Evolutionary conservation across 306 rosid genomes (phyloP), one percentile per base, ranked within the genome.

Genomic region (Alnus glutinosa): DNA sequence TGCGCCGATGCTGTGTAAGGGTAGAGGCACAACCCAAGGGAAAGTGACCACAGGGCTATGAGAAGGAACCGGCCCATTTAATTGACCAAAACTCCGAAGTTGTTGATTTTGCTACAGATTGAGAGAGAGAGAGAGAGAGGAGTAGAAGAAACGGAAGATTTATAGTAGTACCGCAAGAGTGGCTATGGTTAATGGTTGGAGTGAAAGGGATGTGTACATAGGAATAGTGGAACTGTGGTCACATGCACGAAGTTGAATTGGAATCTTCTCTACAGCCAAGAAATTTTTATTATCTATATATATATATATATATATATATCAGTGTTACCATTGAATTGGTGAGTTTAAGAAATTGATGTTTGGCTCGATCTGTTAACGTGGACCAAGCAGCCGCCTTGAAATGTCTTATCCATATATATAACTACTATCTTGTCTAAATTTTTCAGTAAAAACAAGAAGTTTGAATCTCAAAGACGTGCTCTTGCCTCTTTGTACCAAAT

Each of bases 1-100:
- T 89, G 96, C 5, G 94, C 96, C 13, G 83, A 80, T 23, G 91
- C 61, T 67, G 89, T 83, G 73, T 66, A 39, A 70, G 87, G 79
- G 47, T 79, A 66, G 52, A 92, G 57, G 30, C 76, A 78, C 18
- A 87, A 64, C n/a, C 67, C 77, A n/a, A 87, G 74, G 75, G 69
- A 74, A 75, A 93, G 86, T 39, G 87, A 87, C 23, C 76, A 75
- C 13, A 86, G 18, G 28, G 87, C 59, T 6, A 78, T 7, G 51
- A 76, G 76, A 75, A 73, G 81, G 50, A 83, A 62, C 67, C 77
- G 83, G 84, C 83, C 83, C 98, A 93, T 91, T 76, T 70, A 49
- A 58, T 10, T 74, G 1, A 16, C 49, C 30, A 51, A 72, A 79
- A 19, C 14, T 4, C 51, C 51, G 48, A 19, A 3, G n/a, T 51